These are phyloP conservation scores for Fusarium piperis DNA, from an alignment of 2,329 filamentous ascomycete species.

Conservation along the genomic window DNA sequence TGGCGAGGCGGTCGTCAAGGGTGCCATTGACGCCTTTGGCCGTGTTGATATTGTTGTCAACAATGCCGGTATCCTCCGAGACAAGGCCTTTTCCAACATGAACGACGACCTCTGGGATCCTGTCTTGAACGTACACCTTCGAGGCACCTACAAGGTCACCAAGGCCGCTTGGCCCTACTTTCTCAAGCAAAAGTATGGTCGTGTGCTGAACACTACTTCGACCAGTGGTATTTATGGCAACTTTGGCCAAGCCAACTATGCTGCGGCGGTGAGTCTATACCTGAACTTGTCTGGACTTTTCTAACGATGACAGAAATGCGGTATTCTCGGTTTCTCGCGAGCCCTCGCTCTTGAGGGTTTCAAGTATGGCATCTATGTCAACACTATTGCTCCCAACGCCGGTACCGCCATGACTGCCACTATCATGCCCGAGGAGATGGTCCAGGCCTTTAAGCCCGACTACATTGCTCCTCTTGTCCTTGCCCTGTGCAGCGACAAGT, in stretches of 20 bases:
- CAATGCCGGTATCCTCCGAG: conserved; percentile 96
- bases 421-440: conserved; percentile 95
- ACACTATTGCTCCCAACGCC: conserved; percentile 97
- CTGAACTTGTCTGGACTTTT: not conserved
- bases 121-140: conserved; percentile 90
- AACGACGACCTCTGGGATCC: conserved; percentile 92
- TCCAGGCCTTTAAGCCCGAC: conserved; percentile 98
- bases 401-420: conserved; percentile 95
- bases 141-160: conserved; percentile 95
- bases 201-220: conserved; percentile 95
- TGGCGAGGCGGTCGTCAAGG: conserved; percentile 90
- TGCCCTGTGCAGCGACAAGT: conserved; percentile 84
- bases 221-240: conserved; percentile 99
- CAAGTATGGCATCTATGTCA: conserved; percentile 98
- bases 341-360: conserved; percentile 90
- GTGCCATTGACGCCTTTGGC: conserved; percentile 91
- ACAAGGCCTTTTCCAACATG: conserved; percentile 99
- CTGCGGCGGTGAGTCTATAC: conserved; percentile 77
- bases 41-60: conserved; percentile 96
- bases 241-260: conserved; percentile 98
- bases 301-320: conserved; percentile 72
- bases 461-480: conserved; percentile 95
- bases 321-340: conserved; percentile 94
- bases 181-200: conserved; percentile 98
- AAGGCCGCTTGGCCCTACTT: conserved; percentile 98